Evolutionary conservation across 2,329 filamentous ascomycete genomes (phyloP), one percentile per base, ranked within the genome.

Genomic region (Trichophyton rubrum): DNA sequence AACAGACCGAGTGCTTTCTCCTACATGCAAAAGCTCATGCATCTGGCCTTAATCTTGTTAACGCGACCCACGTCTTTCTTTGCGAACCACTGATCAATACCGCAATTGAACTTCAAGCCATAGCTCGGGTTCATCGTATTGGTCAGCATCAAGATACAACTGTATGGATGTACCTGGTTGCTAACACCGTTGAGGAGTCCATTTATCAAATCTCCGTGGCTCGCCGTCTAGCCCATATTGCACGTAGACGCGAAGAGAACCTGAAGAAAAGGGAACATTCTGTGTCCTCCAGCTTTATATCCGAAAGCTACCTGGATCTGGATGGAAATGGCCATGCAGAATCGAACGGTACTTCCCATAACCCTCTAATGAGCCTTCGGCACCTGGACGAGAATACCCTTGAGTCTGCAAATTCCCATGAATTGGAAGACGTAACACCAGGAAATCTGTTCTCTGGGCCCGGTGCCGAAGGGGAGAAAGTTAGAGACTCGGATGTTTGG

Each of bases 81-180:
- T 96, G 90, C 71, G 93, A 99, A 70, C 93, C 93, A 1, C 78
- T 97, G 2, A 84, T 97, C 66, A 96, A 97, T 69, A 92, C 92
- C 0, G 90, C 91, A 0, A 84, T 99, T 15, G 93, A 97, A 73
- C 80, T 97, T 8, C 93, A 99, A 72, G 92, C 91, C 13, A 95
- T 97, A 68, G 91, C 92, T 0, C 87, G 93, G 60, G 91, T 99
- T 1, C 90, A 99, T 70, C 85, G 93, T 40, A 99, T 99, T 64
- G 93, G 93, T 0, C 93, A 97, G 73, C 80, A 86, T 64, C 85
- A 88, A 58, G 82, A 88, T 65, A 99, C 93, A 0, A 96, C 89
- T 0, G 90, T 97, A 1, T 97, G 91, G 88, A 87, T 96, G 72
- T 97, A 97, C 71, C 80, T 97, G 1, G 83, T 96, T n/a, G 84